phyloP scores from a whole-genome alignment of 108 stramenopile species.

The Cylindrotheca closterium region DNA sequence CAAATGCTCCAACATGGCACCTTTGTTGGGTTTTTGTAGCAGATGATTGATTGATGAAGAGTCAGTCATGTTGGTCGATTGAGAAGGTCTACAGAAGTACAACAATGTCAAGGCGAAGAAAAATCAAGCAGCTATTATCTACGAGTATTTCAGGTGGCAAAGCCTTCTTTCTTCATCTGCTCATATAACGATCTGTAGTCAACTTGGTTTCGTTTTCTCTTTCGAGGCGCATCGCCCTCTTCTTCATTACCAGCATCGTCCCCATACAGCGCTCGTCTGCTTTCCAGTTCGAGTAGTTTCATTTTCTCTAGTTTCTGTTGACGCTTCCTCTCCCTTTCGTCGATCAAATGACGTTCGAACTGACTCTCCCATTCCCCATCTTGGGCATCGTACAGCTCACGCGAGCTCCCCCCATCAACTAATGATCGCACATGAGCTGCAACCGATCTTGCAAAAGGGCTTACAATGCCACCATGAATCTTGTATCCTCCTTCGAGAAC shows the following conservation, averaged over 20 bases:
- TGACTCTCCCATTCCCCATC: constrained; percentile 86
- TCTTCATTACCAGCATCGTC: constrained; percentile 37
- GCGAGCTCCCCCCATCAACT: constrained; percentile 79
- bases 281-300: constrained; percentile 27
- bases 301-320: constrained; percentile 74
- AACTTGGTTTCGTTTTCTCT: constrained; percentile 77
- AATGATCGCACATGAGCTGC: constrained; percentile 84
- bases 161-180: constrained; percentile 83
- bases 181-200: constrained; percentile 81
- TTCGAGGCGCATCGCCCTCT: constrained; percentile 55
- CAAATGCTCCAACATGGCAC: neutral
- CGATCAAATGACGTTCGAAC: constrained; percentile 79
- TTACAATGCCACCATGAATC: constrained; percentile 89
- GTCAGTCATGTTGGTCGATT: no score
- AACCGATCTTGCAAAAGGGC: constrained; percentile 88
- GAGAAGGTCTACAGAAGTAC: no score
- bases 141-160: constrained; percentile 19
- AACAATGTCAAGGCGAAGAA: no score
- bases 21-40: no score
- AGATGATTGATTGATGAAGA: no score
- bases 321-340: constrained; percentile 83
- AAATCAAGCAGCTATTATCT: no score
- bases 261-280: constrained; percentile 23
- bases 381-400: constrained; percentile 68
- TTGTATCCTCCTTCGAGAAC: constrained; percentile 98